Base-by-base conservation (phyloP, 2,329 filamentous ascomycete genomes). In the Clarireedia paspali region DNA sequence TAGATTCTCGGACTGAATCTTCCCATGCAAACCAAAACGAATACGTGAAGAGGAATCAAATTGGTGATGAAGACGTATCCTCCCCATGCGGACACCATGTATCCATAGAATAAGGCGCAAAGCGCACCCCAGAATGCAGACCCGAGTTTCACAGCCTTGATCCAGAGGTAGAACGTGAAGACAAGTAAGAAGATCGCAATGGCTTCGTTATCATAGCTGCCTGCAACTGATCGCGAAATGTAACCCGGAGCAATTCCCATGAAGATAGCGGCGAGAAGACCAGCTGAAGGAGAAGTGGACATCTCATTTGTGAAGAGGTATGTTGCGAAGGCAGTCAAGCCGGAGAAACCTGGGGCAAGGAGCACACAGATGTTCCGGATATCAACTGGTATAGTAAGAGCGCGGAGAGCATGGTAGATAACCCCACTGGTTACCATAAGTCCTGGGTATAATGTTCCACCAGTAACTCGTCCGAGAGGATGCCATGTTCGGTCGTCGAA, bases 401-500 rank as follows among this genome's bases (percentile, higher is more conserved):
- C 83, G 67, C 89, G 89, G 58, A 99, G 89, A 68, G 89, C 75
- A 72, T 99, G 92, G 79, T 96, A 97, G 74, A 99, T 97, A 73
- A 81, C 85, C 66, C 94, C 95, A 74, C 92, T 97, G 70, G 94
- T 99, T 66, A 99, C 95, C 94, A 99, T 99, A 68, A 99, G 81
- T 67, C 94, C 94, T 50, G 94, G 94, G 72, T 99, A 99, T 61
- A 99, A 83, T n/a, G 94, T 99, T 70, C 94, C 94, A 74, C 94
- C 94, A 59, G 94, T 99, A 70, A 99, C 94, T 77, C 94, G 90
- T 67, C 94, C 94, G 60, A 99, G 87, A 66, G 94, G 94, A 75
- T 99, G 92, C 94, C 94, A 99, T 83, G 94, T 99, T 77, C 94
- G 86, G 78, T 99, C 94, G 74, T 99, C 94, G 70, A 99, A 99